Evolutionary conservation across 1,284 basidiomycete genomes (phyloP).

Genomic region (Cryptococcus neoformans): DNA sequence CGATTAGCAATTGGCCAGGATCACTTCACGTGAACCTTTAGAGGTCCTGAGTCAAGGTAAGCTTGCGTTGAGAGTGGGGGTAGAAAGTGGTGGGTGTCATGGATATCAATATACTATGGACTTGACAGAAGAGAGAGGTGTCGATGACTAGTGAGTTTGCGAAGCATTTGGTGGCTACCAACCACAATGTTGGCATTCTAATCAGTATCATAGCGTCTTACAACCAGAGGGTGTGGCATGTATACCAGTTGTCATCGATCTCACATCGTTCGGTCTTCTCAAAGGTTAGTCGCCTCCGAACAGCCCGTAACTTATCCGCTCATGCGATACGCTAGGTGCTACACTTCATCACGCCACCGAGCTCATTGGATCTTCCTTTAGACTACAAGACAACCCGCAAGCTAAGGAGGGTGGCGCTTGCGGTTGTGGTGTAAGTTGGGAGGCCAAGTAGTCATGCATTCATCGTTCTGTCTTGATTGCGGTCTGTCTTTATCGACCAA

Average conservation of each 20-base stretch:
- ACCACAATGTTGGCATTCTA: not conserved
- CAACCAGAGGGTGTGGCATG: slow-evolving; percentile 35
- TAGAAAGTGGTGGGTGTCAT: slow-evolving; percentile 58
- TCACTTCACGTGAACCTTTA: slow-evolving; percentile 46
- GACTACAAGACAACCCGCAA: slow-evolving; percentile 56
- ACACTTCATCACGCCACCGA: slow-evolving; percentile 60
- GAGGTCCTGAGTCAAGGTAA: slow-evolving; percentile 35
- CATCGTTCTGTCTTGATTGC: not conserved
- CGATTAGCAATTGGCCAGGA: slow-evolving; percentile 42
- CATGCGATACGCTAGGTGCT: slow-evolving; percentile 44
- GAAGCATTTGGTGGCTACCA: not conserved
- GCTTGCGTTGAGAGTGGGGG: slow-evolving; percentile 53
- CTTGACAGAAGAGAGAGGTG: slow-evolving; percentile 50
- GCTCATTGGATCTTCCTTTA: slow-evolving; percentile 57
- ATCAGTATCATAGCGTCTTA: slow-evolving; percentile 28
- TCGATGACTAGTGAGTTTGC: slow-evolving; percentile 54
- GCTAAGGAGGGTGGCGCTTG: slow-evolving; percentile 56
- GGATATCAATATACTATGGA: slow-evolving; percentile 59
- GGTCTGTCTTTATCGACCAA: no score
- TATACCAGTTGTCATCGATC: slow-evolving; percentile 47
- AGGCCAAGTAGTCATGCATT: slow-evolving; percentile 28
- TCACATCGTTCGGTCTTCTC: slow-evolving; percentile 43
- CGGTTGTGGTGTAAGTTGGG: slow-evolving; percentile 57
- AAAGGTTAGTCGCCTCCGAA: slow-evolving; percentile 33
- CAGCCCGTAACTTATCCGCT: not conserved